phyloP scores from a whole-genome alignment of 306 rosid species.

The Cucurbita moschata region DNA sequence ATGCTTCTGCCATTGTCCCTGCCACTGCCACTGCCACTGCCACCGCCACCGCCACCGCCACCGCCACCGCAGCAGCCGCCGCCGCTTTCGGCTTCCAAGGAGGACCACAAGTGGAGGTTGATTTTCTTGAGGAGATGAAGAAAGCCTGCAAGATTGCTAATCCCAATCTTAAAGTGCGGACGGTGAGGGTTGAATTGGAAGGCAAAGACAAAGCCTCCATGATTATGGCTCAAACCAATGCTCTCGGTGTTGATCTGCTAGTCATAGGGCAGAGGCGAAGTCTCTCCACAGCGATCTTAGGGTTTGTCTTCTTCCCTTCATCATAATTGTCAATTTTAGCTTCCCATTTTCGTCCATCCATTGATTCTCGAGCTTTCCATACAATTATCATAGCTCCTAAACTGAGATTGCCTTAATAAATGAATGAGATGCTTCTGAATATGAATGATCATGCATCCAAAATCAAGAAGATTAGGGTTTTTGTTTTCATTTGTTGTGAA shows the following conservation, averaged over 20 bases:
- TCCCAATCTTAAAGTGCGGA: constrained; percentile 29
- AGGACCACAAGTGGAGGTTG: not conserved
- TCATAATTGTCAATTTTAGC: not conserved
- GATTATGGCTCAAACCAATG: constrained; percentile 29
- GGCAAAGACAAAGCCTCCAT: constrained; percentile 38
- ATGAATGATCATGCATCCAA: not conserved
- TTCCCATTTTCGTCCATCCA: not conserved
- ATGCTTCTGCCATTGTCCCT: constrained; percentile 5
- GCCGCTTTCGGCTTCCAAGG: constrained; percentile 18
- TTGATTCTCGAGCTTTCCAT: too few species aligned
- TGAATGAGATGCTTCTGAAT: not conserved
- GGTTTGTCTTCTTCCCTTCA: constrained; percentile 23
- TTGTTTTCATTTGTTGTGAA: too few species aligned
- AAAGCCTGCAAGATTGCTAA: constrained; percentile 27
- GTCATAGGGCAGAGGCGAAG: constrained; percentile 56
- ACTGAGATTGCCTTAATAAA: not conserved
- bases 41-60: constrained; percentile 4
- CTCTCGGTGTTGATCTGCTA: constrained; percentile 34
- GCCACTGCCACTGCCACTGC: constrained; percentile 1
- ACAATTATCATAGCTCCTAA: too few species aligned
- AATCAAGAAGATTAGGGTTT: not conserved
- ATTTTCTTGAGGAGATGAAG: constrained; percentile 66
- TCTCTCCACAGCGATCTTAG: constrained; percentile 47
- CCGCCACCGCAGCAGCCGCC: constrained; percentile 1
- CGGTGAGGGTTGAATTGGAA: constrained; percentile 23